phyloP scores from a whole-genome alignment of 106 monocot genomes.

The Dactylorhiza incarnata region DNA sequence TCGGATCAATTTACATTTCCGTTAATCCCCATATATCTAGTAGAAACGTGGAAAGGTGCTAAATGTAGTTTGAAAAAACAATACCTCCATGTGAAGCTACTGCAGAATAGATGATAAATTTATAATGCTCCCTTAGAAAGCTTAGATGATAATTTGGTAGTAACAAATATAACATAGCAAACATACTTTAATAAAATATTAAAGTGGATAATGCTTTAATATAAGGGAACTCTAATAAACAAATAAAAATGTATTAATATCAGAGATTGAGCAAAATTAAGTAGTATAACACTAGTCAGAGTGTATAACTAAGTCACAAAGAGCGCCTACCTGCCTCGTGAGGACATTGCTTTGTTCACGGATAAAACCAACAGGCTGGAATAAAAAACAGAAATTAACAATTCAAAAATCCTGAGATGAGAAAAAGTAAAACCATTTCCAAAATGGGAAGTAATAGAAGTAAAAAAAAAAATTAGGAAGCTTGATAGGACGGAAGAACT shows the following conservation, averaged over 20 bases:
- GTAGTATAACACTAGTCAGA: not conserved
- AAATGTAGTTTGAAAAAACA: not conserved
- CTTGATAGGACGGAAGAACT: slow-evolving; percentile 14
- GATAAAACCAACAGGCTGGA: slow-evolving; percentile 87
- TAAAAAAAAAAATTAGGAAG: slow-evolving; percentile 4
- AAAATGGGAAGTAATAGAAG: slow-evolving; percentile 4
- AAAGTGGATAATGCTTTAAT: not conserved
- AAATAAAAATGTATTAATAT: not conserved
- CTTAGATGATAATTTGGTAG: not conserved
- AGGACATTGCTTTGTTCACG: slow-evolving; percentile 86
- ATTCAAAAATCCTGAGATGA: not conserved
- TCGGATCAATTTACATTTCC: not conserved
- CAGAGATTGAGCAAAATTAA: not conserved
- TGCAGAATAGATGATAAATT: not conserved
- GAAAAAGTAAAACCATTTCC: not conserved
- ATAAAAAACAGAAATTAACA: slow-evolving; percentile 12
- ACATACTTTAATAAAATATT: not conserved
- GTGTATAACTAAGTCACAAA: not conserved
- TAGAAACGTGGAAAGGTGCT: not conserved
- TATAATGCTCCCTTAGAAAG: not conserved
- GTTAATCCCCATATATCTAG: not conserved
- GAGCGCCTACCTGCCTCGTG: slow-evolving; percentile 66
- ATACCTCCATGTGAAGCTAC: not conserved
- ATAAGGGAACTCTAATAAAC: not conserved
- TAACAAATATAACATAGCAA: not conserved